Conservation (phyloP, 2,329 filamentous ascomycete genomes). For the Falciphora oryzae region DNA sequence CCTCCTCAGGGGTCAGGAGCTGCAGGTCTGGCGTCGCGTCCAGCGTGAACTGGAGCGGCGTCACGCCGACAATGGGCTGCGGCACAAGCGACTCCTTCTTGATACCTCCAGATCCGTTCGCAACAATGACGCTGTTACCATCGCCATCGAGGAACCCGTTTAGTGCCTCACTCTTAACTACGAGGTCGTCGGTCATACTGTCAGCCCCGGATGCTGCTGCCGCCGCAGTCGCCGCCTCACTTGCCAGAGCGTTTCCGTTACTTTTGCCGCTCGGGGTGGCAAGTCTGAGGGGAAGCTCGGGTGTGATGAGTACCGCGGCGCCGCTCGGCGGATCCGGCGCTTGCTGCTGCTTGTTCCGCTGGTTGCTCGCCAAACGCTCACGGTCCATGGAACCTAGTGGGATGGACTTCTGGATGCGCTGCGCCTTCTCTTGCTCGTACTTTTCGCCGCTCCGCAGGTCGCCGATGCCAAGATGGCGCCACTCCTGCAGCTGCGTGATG, state of each 20-base stretch:
- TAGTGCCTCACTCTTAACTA: conserved; percentile 32
- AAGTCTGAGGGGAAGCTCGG: conserved; percentile 65
- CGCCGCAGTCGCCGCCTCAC: conserved; percentile 31
- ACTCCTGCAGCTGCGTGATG: conserved; percentile 87
- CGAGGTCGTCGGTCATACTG: conserved; percentile 28
- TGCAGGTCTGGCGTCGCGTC: conserved; percentile 80
- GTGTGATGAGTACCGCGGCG: conserved; percentile 69
- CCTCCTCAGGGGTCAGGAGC: conserved; percentile 76
- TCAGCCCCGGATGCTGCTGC: neutral
- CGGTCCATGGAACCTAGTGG: conserved; percentile 81
- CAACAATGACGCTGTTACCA: conserved; percentile 23
- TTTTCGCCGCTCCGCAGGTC: conserved; percentile 84
- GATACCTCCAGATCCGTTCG: conserved; percentile 19
- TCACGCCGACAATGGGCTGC: conserved; percentile 54
- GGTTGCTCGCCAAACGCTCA: conserved; percentile 65
- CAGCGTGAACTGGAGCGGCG: conserved; percentile 62
- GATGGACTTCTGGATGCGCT: conserved; percentile 61
- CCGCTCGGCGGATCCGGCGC: conserved; percentile 67
- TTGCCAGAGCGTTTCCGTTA: conserved; percentile 48
- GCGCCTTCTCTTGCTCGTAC: conserved; percentile 83
- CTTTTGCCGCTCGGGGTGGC: conserved; percentile 22
- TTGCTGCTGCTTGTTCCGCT: conserved; percentile 61
- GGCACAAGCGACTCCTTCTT: conserved; percentile 47
- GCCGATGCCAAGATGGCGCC: conserved; percentile 78
- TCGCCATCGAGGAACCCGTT: conserved; percentile 32